A percentile compares a stretch with the other conserved stretches of the same genome.
phyloP scores from a whole-genome alignment of 202 grass and related monocot species.

The Hordeum pubiflorum region DNA sequence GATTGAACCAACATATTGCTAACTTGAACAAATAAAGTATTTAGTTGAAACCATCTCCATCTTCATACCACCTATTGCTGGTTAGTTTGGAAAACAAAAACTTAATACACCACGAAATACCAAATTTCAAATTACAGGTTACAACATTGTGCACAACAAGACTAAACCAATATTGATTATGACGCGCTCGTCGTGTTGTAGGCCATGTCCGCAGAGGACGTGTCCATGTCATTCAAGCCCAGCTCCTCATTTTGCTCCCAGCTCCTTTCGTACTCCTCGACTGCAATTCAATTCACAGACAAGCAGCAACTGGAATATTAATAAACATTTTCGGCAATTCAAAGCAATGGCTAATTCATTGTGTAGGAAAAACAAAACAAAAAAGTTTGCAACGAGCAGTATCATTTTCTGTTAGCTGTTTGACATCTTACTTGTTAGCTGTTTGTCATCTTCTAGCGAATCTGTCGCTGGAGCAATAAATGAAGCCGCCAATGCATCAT shows the following conservation, averaged over 20 bases:
- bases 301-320: neutral
- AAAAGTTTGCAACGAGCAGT: neutral
- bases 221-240: slow-evolving; percentile 97
- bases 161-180: neutral
- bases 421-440: slow-evolving; percentile 46
- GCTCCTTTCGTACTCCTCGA: slow-evolving; percentile 74
- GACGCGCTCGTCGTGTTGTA: slow-evolving; percentile 36
- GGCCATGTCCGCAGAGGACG: slow-evolving; percentile 63
- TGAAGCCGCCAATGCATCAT: slow-evolving; percentile 78
- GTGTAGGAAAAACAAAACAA: neutral
- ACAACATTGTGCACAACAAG: slow-evolving; percentile 1
- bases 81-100: neutral
- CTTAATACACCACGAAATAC: neutral
- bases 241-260: slow-evolving; percentile 96
- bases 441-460: slow-evolving; percentile 63
- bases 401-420: neutral
- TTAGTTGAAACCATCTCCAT: neutral
- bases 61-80: neutral
- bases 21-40: neutral
- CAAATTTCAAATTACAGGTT: neutral
- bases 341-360: neutral
- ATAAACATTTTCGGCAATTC: neutral
- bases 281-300: slow-evolving; percentile 35
- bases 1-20: neutral
- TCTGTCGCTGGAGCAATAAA: slow-evolving; percentile 78